Evolutionary conservation across 331 rosid genomes (phyloP), one percentile per base, ranked within the genome.

Genomic region (Malus hybrid): DNA sequence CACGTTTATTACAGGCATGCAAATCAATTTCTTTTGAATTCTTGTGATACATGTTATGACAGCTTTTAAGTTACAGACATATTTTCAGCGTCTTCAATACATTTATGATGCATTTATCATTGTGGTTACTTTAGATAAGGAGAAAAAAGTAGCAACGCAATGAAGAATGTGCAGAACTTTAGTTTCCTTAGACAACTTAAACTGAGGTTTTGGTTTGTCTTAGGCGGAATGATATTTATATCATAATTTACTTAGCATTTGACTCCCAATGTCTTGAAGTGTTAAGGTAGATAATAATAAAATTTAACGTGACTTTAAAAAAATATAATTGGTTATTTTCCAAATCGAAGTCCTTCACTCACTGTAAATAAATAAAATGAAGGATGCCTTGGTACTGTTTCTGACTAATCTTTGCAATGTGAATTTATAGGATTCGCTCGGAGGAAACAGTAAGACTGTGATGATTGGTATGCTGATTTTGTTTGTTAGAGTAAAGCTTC

Each of bases 361-460:
- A 24, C 69, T 39, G 69, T 22, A 27, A 24, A 33, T 6, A 46
- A 39, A 44, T 11, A 22, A 22, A 13, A 42, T 6, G 12, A 19
- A 11, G 1, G 10, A 11, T 12, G 29, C n/a, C 10, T 9, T 11
- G 15, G 22, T 60, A 22, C 16, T 73, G 15, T 42, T 65, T 27
- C 59, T 80, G 59, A 76, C 79, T 69, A 16, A 27, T 64, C 31
- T 7, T 14, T 34, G 46, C 9, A 55, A 24, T 55, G 78, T 81
- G 79, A 71, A 82, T 76, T 28, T 87, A 44, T 52, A 93, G 97
- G 97, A 93, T 85, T 93, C 98, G 73, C 93, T 93, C 44, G 97
- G 97, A 63, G 98, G 98, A 75, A 93, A 93, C 87, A 93, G 94
- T 83, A 93, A 91, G 84, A 93, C 96, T 0, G 90, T 93, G 82